Base-by-base conservation (phyloP, 139 green algal species). In the Choricystis sp. region DNA sequence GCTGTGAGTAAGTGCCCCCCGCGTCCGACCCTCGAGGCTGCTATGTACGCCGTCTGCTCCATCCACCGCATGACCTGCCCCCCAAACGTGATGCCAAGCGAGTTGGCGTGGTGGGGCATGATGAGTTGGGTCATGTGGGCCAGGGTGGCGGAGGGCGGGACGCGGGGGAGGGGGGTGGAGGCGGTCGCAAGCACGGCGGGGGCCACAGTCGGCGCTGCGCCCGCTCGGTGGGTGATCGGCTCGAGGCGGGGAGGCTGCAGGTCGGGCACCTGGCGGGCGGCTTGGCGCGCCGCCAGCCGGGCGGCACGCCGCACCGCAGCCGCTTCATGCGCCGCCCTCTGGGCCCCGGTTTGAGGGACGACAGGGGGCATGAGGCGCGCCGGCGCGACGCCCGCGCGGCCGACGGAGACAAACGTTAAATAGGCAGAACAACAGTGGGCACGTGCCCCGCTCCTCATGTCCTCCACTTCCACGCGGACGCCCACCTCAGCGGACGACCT, bases 61-160 rank as follows among this genome's bases (percentile, higher is more conserved):
- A 93, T 86, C 85, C 79, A 86, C 20, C 64, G 63, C 72, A 87
- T 76, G 22, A 84, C 68, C 64, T 80, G 66, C 14, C 85, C 85
- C 27, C 85, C 85, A 66, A 93, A 93, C 0, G 85, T 89, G 72
- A 93, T 88, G 65, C 74, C 67, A 22, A 86, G 73, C 16, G 79
- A 85, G 73, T 93, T 93, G 67, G 84, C 84, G 68, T 90, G 74
- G 70, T 91, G 83, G 23, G 85, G 85, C 80, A 93, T 78, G 56
- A 93, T 79, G 40, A 74, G 65, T 67, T 90, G 84, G 4, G 85
- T 93, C 75, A 83, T 83, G 73, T 93, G 83, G 2, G 81, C 74
- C 5, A 74, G 59, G 0, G 85, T 89, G 49, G 73, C 64, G 21
- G 57, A 48, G 0, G 83, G 85, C 2, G 64, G 28, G 4, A 92